Evolutionary conservation across 805 yeast species (phyloP).

Genomic region (Tetrapisispora fleetii): DNA sequence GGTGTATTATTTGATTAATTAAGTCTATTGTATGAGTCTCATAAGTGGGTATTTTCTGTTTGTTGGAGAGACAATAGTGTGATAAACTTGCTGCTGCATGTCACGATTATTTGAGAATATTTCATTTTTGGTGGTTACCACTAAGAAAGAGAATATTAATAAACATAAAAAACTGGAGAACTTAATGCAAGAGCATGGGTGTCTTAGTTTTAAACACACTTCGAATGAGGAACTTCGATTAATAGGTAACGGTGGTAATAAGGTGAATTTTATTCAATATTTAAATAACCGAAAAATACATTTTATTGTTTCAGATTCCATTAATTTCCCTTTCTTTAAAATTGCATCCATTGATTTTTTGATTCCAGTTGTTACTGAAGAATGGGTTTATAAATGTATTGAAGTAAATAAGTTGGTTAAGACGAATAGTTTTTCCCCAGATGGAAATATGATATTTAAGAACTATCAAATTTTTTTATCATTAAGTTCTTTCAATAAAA

Average conservation of each 20-base stretch:
- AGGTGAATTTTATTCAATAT: background rate
- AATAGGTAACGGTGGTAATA: background rate
- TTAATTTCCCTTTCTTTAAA: slow-evolving; percentile 20
- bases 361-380: slow-evolving; percentile 24
- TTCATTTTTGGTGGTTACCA: background rate
- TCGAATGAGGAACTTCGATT: background rate
- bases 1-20: too few relatives aligned
- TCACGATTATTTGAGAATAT: background rate
- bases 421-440: slow-evolving; percentile 48
- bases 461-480: slow-evolving; percentile 53
- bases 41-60: too few relatives aligned
- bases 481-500: slow-evolving; percentile 46
- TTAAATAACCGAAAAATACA: slow-evolving; percentile 5
- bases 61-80: too few relatives aligned
- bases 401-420: slow-evolving; percentile 16
- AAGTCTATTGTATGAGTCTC: too few relatives aligned
- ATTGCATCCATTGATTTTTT: slow-evolving; percentile 23
- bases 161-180: background rate
- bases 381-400: slow-evolving; percentile 22
- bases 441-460: slow-evolving; percentile 54
- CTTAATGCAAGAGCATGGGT: background rate
- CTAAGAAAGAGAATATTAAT: background rate
- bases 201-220: background rate
- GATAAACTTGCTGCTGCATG: background rate
- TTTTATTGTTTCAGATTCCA: slow-evolving; percentile 16